These are phyloP conservation scores for Pseudogymnoascus sp. DNA, from an alignment of 2,329 filamentous ascomycete genomes.

Conservation along the genomic window DNA sequence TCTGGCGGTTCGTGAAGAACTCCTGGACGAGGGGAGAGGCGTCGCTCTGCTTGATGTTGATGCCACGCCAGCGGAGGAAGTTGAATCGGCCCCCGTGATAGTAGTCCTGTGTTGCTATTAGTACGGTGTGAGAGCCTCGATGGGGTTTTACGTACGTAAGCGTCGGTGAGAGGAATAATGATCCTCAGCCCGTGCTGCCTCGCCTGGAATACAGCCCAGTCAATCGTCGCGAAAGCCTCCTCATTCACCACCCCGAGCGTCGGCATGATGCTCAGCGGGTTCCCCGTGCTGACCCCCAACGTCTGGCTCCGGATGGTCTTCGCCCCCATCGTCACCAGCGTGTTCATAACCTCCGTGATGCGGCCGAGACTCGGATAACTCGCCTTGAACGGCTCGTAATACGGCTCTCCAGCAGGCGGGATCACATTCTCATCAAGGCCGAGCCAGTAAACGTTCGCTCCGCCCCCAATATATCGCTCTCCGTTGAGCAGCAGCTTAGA, in stretches of 20 bases:
- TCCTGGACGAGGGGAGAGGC: conserved; percentile 31
- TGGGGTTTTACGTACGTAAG: conserved; percentile 30
- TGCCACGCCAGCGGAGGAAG: conserved; percentile 40
- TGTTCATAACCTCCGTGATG: conserved; percentile 39
- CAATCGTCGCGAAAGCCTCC: conserved; percentile 37
- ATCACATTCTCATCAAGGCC: conserved; percentile 43
- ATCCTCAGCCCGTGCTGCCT: conserved; percentile 37
- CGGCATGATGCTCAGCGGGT: conserved; percentile 40
- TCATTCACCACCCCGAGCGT: conserved; percentile 34
- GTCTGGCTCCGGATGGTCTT: conserved; percentile 40
- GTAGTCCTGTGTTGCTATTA: conserved; percentile 32
- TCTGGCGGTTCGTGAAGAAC: conserved; percentile 39
- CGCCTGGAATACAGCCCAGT: conserved; percentile 41
- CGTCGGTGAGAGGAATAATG: conserved; percentile 39
- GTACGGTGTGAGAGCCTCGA: not conserved
- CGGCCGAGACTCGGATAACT: conserved; percentile 41
- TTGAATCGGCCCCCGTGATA: conserved; percentile 44
- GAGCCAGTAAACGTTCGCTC: conserved; percentile 44
- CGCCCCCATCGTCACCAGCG: conserved; percentile 37
- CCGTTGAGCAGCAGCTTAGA: conserved; percentile 32
- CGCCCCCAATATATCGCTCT: conserved; percentile 37
- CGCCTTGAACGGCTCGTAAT: conserved; percentile 35
- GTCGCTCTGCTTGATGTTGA: conserved; percentile 33
- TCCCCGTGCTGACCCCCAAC: conserved; percentile 39
- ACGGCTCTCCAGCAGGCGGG: conserved; percentile 37